These are phyloP conservation scores for Hortaea sp. DNA, from an alignment of 2,329 filamentous ascomycete species.

Conservation along the genomic window DNA sequence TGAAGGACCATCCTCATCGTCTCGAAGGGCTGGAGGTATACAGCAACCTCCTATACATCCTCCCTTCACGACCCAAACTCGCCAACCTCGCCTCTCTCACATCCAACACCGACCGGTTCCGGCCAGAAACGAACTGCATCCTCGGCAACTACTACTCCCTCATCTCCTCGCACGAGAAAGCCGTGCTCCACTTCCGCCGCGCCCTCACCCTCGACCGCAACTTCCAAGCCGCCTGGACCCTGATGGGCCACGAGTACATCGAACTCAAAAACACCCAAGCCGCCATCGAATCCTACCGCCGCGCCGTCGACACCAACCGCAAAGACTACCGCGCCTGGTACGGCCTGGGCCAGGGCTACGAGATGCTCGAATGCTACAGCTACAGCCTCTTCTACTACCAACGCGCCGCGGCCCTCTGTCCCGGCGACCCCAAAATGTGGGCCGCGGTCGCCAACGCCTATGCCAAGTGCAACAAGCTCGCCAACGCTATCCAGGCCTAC, in stretches of 20 bases:
- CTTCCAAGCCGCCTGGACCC: slow-evolving; percentile 90
- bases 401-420: slow-evolving; percentile 81
- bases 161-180: slow-evolving; percentile 91
- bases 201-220: slow-evolving; percentile 81
- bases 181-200: slow-evolving; percentile 92
- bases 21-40: slow-evolving; percentile 91
- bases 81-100: slow-evolving; percentile 89
- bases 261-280: slow-evolving; percentile 98
- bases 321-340: slow-evolving; percentile 98
- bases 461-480: slow-evolving; percentile 73
- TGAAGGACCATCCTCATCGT: slow-evolving; percentile 54
- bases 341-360: slow-evolving; percentile 90
- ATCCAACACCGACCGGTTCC: slow-evolving; percentile 85
- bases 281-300: slow-evolving; percentile 90
- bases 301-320: slow-evolving; percentile 89
- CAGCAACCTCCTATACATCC: slow-evolving; percentile 93
- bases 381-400: slow-evolving; percentile 98
- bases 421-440: slow-evolving; percentile 98
- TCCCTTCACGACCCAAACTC: slow-evolving; percentile 76
- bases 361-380: slow-evolving; percentile 94
- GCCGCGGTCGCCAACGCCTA: slow-evolving; percentile 88
- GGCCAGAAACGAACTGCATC: slow-evolving; percentile 92
- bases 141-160: slow-evolving; percentile 96
- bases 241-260: slow-evolving; percentile 98
- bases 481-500: slow-evolving; percentile 89